Evolutionary conservation across 768 basidiomycete genomes (phyloP).

Genomic region (Termitomyces sp.): DNA sequence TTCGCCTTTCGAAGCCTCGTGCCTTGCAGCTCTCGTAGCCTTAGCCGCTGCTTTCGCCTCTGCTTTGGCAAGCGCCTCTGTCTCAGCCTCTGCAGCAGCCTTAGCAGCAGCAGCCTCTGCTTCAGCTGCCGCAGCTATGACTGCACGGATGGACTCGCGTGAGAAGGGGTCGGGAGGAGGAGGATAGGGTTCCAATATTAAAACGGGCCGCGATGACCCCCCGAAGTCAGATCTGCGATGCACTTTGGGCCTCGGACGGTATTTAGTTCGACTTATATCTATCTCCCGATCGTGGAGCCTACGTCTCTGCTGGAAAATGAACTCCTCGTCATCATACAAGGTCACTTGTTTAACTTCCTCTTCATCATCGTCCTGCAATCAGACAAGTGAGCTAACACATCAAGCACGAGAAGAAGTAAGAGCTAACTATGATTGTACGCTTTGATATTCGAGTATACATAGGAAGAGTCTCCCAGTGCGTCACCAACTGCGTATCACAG

Average conservation of each 20-base stretch:
- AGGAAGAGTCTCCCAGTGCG: slow-evolving; percentile 75
- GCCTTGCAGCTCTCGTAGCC: slow-evolving; percentile 18
- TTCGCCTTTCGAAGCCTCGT: slow-evolving; percentile 14
- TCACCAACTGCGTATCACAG: slow-evolving; percentile 50
- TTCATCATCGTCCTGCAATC: slow-evolving; percentile 1
- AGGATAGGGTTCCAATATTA: background rate
- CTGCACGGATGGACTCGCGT: slow-evolving; percentile 26
- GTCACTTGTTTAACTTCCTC: background rate
- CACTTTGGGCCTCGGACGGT: background rate
- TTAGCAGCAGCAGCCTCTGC: slow-evolving; percentile 28
- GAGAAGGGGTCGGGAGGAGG: background rate
- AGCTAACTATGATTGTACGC: slow-evolving; percentile 33
- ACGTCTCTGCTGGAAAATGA: slow-evolving; percentile 9
- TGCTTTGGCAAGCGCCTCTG: slow-evolving; percentile 25
- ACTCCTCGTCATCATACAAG: slow-evolving; percentile 1
- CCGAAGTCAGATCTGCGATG: background rate
- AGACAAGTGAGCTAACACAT: background rate
- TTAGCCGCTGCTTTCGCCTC: slow-evolving; percentile 20
- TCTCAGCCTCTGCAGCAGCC: slow-evolving; percentile 24
- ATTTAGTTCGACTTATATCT: slow-evolving; percentile 5
- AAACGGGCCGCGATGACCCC: background rate
- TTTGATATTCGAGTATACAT: slow-evolving; percentile 87
- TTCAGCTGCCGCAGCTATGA: slow-evolving; percentile 30
- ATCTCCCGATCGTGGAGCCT: background rate
- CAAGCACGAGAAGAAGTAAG: background rate